phyloP scores from a whole-genome alignment of 306 rosid species.

The Psophocarpus tetragonolobus region DNA sequence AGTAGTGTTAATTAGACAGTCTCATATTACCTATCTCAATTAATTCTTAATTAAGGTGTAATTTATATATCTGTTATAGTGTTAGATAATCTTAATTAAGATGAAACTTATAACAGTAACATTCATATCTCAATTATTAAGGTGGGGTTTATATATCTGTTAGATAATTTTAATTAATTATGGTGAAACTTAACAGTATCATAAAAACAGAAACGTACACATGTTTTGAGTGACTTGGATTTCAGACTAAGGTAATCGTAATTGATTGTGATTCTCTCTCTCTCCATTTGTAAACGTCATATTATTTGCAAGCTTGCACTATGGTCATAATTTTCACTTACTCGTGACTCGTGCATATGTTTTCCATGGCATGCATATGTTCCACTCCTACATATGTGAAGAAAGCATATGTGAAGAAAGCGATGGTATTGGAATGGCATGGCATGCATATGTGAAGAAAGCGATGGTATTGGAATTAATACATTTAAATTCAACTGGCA shows the following conservation, averaged over 20 bases:
- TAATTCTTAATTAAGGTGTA: neutral
- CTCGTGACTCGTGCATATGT: neutral
- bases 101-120: neutral
- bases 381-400: neutral
- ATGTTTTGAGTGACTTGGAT: neutral
- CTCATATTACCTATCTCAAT: neutral
- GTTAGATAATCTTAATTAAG: neutral
- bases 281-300: neutral
- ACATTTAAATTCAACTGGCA: neutral
- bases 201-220: neutral
- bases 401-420: no score
- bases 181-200: neutral
- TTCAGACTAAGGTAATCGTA: neutral
- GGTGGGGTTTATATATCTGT: neutral
- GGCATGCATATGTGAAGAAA: no score
- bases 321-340: neutral
- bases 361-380: neutral
- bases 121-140: neutral
- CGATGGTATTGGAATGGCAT: neutral
- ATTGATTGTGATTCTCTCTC: neutral
- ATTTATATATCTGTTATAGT: neutral
- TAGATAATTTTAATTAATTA: neutral
- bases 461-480: neutral
- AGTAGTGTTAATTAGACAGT: neutral
- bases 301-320: neutral